Conservation (phyloP, 164 flowering plant genomes). For the Santalum album region DNA sequence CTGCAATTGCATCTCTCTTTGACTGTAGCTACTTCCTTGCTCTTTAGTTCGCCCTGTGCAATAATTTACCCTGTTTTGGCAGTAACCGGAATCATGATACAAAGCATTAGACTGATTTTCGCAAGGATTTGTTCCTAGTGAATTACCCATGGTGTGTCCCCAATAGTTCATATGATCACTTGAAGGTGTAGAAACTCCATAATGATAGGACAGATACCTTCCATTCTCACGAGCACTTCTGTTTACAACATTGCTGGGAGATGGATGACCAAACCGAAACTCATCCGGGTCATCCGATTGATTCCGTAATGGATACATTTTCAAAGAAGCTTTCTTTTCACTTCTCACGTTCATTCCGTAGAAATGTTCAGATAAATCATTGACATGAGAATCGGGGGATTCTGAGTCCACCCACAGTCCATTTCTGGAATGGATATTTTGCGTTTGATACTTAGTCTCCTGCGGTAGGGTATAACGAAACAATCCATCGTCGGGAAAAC, state of each 20-base stretch:
- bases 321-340: constrained; percentile 10
- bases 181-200: constrained; percentile 9
- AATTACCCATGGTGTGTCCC: constrained; percentile 11
- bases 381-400: constrained; percentile 16
- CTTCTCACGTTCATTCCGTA: constrained; percentile 25
- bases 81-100: constrained; percentile 6
- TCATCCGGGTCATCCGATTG: constrained; percentile 11
- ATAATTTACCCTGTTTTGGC: constrained; percentile 6
- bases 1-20: constrained; percentile 7
- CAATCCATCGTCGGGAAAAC: constrained; percentile 23
- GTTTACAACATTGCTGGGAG: constrained; percentile 17
- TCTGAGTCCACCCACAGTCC: constrained; percentile 18
- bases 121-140: constrained; percentile 7
- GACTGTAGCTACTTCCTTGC: constrained; percentile 3
- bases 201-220: constrained; percentile 16
- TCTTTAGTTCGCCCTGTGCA: constrained; percentile 12
- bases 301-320: constrained; percentile 1
- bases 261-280: constrained; percentile 10
- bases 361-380: constrained; percentile 21
- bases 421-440: constrained; percentile 8
- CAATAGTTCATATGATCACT: not conserved
- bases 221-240: constrained; percentile 12
- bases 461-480: constrained; percentile 14
- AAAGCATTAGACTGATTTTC: constrained; percentile 7
- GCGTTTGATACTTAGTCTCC: constrained; percentile 10